Conservation (phyloP, 2,329 filamentous ascomycete genomes). For the Aspergillus aculeatinus region DNA sequence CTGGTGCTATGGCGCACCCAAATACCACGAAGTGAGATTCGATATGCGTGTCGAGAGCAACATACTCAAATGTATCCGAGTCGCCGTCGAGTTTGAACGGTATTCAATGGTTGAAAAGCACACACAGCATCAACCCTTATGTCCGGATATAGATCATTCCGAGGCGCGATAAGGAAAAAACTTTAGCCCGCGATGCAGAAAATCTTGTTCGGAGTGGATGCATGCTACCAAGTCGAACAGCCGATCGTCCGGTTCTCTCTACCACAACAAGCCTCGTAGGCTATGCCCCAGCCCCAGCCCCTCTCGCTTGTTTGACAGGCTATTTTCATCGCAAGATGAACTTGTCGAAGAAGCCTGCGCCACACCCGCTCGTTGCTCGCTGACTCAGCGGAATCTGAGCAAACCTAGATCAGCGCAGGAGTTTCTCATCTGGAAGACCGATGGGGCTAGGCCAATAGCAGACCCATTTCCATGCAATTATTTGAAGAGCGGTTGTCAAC, state of each 20-base stretch:
- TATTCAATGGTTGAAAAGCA: background rate
- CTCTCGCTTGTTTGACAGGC: background rate
- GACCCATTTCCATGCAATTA: no score
- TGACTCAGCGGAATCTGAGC: background rate
- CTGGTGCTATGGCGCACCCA: background rate
- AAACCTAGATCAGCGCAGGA: background rate
- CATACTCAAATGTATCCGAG: background rate
- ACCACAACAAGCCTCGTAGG: background rate
- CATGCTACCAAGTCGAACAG: background rate
- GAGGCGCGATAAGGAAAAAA: conserved; percentile 2
- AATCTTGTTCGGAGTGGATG: background rate
- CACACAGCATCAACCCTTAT: background rate
- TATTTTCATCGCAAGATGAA: background rate
- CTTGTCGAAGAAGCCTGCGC: background rate
- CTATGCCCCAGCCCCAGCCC: background rate
- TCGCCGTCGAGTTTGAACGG: background rate
- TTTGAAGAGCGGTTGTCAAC: no score
- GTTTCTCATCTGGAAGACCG: background rate
- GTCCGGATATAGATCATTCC: background rate
- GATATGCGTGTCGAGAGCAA: background rate
- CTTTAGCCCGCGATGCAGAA: conserved; percentile 1
- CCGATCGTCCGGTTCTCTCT: background rate
- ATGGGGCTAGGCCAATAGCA: background rate
- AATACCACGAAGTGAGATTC: background rate
- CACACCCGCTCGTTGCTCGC: background rate